phyloP scores from a whole-genome alignment of 2,329 filamentous ascomycete species.

The Didymella keratinophila region DNA sequence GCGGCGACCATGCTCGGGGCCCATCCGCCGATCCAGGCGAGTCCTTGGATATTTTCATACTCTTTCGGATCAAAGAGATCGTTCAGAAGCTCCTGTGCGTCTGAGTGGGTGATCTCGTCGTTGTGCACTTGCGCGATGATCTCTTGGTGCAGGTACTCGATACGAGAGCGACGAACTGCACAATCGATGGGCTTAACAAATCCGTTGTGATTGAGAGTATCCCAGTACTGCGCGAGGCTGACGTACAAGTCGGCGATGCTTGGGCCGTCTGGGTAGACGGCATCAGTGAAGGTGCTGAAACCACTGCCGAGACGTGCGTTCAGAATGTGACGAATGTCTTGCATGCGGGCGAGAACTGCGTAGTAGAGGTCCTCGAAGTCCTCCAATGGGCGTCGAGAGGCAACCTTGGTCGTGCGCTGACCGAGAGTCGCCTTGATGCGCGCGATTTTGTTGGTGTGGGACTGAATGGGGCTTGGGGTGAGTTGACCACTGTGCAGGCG shows the following conservation, averaged over 20 bases:
- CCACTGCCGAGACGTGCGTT: constrained; percentile 33
- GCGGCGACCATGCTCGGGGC: constrained; percentile 38
- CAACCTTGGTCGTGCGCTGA: constrained; percentile 68
- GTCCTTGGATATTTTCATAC: constrained; percentile 27
- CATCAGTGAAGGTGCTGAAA: constrained; percentile 30
- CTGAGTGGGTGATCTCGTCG: constrained; percentile 19
- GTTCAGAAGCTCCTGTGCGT: constrained; percentile 25
- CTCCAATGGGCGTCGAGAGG: constrained; percentile 59
- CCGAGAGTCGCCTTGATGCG: constrained; percentile 54
- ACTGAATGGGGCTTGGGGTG: constrained; percentile 26
- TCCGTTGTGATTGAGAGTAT: constrained; percentile 32
- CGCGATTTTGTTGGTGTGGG: constrained; percentile 22
- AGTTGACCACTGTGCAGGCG: constrained; percentile 46
- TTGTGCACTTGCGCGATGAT: constrained; percentile 24
- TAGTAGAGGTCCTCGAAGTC: constrained; percentile 49
- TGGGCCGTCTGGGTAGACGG: constrained; percentile 22
- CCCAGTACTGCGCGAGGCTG: constrained; percentile 35
- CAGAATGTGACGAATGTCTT: constrained; percentile 36
- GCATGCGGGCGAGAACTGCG: constrained; percentile 35
- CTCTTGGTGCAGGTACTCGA: constrained; percentile 28
- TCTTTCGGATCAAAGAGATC: constrained; percentile 28
- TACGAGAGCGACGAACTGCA: constrained; percentile 32
- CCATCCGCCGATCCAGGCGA: constrained; percentile 34
- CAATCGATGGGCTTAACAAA: constrained; percentile 38
- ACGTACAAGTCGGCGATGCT: constrained; percentile 27